phyloP scores from a whole-genome alignment of 2,329 filamentous ascomycete genomes.

The Venturia nashicola region DNA sequence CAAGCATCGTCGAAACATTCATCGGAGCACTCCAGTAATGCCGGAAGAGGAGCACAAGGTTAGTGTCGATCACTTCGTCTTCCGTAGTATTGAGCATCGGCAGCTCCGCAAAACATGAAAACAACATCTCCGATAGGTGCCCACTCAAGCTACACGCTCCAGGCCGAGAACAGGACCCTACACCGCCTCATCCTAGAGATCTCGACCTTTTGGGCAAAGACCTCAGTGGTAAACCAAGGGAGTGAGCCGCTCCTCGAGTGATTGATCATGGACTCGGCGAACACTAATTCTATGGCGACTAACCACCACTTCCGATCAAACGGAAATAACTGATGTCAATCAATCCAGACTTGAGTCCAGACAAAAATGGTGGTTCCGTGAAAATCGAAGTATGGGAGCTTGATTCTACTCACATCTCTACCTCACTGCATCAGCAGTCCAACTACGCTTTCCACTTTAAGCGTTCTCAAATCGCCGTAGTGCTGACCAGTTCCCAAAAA shows the following conservation, averaged over 20 bases:
- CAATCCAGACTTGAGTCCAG: too few relatives aligned
- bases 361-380: too few relatives aligned
- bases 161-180: neutral
- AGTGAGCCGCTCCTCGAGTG: neutral
- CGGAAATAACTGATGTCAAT: neutral
- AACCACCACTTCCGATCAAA: neutral
- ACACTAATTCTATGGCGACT: too few relatives aligned
- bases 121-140: neutral
- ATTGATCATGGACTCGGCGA: too few relatives aligned
- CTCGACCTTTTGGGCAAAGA: neutral
- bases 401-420: neutral
- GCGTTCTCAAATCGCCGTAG: conserved; percentile 50
- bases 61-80: neutral
- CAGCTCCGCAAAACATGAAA: neutral
- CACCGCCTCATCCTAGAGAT: neutral
- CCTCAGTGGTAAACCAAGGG: neutral
- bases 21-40: neutral
- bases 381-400: neutral
- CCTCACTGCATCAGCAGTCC: conserved; percentile 39
- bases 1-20: neutral
- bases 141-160: neutral
- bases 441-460: conserved; percentile 54
- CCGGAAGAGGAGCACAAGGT: neutral
- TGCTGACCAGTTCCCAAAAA: conserved; percentile 70
- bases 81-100: neutral